A percentile compares a stretch with the other conserved stretches of the same genome.
These are phyloP conservation scores for Xylariaceae sp. DNA, from an alignment of 2,329 filamentous ascomycete species.

Conservation along the genomic window DNA sequence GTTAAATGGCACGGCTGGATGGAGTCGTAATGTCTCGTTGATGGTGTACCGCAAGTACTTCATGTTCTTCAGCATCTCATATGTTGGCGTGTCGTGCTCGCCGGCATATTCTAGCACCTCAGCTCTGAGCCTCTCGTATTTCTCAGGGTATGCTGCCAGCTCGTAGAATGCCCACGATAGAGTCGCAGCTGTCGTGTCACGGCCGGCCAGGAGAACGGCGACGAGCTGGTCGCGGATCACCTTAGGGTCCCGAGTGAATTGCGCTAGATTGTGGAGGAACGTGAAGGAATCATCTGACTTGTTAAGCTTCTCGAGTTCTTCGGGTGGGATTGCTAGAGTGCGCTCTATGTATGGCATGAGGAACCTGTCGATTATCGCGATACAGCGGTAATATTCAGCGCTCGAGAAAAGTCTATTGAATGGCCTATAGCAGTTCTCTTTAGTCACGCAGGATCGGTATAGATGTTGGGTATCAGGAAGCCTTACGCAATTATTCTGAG, in stretches of 20 bases:
- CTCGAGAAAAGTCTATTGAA: constrained; percentile 56
- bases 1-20: constrained; percentile 44
- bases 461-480: neutral
- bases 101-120: constrained; percentile 57
- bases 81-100: constrained; percentile 44
- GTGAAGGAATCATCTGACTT: constrained; percentile 64
- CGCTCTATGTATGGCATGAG: constrained; percentile 64
- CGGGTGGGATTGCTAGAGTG: constrained; percentile 56
- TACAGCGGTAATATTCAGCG: constrained; percentile 51
- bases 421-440: constrained; percentile 40
- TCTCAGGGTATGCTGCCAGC: constrained; percentile 53
- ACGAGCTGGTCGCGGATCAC: constrained; percentile 71
- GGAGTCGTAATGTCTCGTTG: constrained; percentile 37
- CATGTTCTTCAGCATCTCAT: constrained; percentile 65
- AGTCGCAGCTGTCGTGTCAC: constrained; percentile 65
- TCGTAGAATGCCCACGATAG: constrained; percentile 65
- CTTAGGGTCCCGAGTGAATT: constrained; percentile 57
- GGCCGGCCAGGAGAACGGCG: constrained; percentile 65
- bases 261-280: constrained; percentile 72
- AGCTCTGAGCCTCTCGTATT: constrained; percentile 54
- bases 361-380: constrained; percentile 65
- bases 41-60: constrained; percentile 50
- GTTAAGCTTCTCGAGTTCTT: constrained; percentile 64
- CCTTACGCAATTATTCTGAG: constrained; percentile 28
- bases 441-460: too few relatives aligned